Base-by-base conservation (phyloP, 352 stramenopile species). In the Globisporangium echinulatum region DNA sequence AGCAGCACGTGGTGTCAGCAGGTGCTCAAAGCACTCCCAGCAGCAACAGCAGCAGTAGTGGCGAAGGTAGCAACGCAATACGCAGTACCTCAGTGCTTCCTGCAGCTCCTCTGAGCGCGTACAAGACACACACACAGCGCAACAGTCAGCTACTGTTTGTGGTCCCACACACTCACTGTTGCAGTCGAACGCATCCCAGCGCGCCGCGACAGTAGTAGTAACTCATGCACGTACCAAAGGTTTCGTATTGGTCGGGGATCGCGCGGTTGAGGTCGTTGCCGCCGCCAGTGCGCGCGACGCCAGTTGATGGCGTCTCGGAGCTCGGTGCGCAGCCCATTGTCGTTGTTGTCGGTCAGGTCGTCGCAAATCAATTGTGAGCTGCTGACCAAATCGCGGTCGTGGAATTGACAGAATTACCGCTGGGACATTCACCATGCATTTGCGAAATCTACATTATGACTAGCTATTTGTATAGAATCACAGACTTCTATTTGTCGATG, bases 201-300 rank as follows among this genome's bases (percentile, higher is more conserved):
- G 19, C 19, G 1, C 19, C 19, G 19, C 19, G 19, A 25, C 19
- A 25, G 19, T 25, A 25, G 19, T 25, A 25, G 19, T 25, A 51
- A 62, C 57, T 7, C n/a, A 54, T 25, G 46, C 43, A 69, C 68
- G 49, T 53, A 87, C 77, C 75, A 51, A 83, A 84, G 33, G 75
- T 84, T 63, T 87, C 77, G 58, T 74, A 87, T 58, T 77, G 75
- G 62, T 87, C 77, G 1, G 74, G 70, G 17, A 86, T 83, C 25
- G 74, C 69, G 43, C 56, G 48, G 67, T 80, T 80, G 37, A 75
- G 58, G 56, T 74, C 46, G 11, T 52, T 7, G 13, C 47, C 47
- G 25, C 36, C 40, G 7, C 14, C 46, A 36, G 46, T 36, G 46
- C 46, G n/a, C 15, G 17, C 13, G 17, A 19, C 46, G 9, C 14